phyloP scores from a whole-genome alignment of 257 asterid genomes.

The Solanum lycopersicoides region DNA sequence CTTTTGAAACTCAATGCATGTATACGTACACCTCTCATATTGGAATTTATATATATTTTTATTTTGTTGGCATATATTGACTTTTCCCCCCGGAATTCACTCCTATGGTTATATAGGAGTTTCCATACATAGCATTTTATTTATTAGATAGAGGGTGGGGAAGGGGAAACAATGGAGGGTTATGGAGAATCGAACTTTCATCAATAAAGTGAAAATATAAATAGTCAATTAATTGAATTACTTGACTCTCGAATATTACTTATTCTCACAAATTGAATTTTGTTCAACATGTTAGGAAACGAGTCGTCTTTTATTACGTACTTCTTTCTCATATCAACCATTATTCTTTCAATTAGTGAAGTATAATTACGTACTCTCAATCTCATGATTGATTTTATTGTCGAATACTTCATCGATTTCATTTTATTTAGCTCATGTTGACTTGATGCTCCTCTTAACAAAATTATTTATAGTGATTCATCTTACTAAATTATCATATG shows the following conservation, averaged over 20 bases:
- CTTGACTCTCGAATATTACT: too few relatives aligned
- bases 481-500: too few relatives aligned
- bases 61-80: not conserved
- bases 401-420: not conserved
- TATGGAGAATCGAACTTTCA: not conserved
- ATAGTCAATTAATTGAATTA: too few relatives aligned
- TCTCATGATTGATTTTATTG: not conserved
- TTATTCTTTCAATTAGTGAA: not conserved
- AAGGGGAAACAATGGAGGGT: too few relatives aligned
- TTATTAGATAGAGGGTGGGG: not conserved
- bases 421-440: not conserved
- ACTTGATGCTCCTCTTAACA: not conserved
- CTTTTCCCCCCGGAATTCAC: not conserved
- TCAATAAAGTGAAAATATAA: too few relatives aligned
- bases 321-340: too few relatives aligned
- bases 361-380: not conserved
- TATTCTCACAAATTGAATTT: too few relatives aligned
- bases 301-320: not conserved
- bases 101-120: not conserved
- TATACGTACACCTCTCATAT: not conserved
- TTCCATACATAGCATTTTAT: too few relatives aligned
- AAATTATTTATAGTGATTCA: too few relatives aligned
- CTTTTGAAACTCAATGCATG: not conserved
- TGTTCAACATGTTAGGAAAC: too few relatives aligned
- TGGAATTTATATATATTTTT: not conserved